Evolutionary conservation across 139 green algal genomes (phyloP).

Genomic region (Marvania coccoides): DNA sequence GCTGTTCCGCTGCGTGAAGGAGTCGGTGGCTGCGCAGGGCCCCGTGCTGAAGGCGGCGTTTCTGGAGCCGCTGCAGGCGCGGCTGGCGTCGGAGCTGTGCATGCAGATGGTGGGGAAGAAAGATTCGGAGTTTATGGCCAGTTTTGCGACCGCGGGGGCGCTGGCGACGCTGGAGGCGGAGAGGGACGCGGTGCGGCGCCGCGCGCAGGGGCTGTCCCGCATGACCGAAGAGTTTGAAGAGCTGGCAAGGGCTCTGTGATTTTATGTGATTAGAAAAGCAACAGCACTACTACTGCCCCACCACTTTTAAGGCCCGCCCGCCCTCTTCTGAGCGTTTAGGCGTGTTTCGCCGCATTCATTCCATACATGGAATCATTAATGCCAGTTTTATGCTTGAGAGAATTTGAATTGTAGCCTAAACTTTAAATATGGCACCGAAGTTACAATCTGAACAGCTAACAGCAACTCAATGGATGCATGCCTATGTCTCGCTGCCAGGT

Average conservation of each 20-base stretch:
- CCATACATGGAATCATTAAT: too few relatives aligned
- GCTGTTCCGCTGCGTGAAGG: constrained; percentile 49
- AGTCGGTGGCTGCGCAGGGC: constrained; percentile 46
- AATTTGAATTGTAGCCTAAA: too few relatives aligned
- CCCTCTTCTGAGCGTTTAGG: too few relatives aligned
- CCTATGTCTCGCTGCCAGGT: too few relatives aligned
- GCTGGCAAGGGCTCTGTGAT: constrained; percentile 22
- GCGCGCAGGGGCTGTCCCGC: constrained; percentile 62
- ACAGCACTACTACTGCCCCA: too few relatives aligned
- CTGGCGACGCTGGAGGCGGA: constrained; percentile 51
- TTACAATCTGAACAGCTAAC: too few relatives aligned
- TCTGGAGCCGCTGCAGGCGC: constrained; percentile 57
- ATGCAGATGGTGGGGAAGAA: constrained; percentile 69
- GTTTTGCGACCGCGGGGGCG: constrained; percentile 50
- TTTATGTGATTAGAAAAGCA: constrained; percentile 14
- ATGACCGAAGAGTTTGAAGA: constrained; percentile 76
- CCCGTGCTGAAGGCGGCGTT: constrained; percentile 78
- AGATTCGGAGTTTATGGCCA: constrained; percentile 67
- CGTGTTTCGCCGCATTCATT: too few relatives aligned
- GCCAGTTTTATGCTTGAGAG: too few relatives aligned
- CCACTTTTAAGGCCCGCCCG: too few relatives aligned
- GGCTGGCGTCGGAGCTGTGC: constrained; percentile 48
- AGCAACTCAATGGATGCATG: too few relatives aligned
- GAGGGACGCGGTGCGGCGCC: constrained; percentile 52
- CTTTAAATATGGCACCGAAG: too few relatives aligned